phyloP scores from a whole-genome alignment of 2,329 filamentous ascomycete species.

The Hymenoscyphus repandus region DNA sequence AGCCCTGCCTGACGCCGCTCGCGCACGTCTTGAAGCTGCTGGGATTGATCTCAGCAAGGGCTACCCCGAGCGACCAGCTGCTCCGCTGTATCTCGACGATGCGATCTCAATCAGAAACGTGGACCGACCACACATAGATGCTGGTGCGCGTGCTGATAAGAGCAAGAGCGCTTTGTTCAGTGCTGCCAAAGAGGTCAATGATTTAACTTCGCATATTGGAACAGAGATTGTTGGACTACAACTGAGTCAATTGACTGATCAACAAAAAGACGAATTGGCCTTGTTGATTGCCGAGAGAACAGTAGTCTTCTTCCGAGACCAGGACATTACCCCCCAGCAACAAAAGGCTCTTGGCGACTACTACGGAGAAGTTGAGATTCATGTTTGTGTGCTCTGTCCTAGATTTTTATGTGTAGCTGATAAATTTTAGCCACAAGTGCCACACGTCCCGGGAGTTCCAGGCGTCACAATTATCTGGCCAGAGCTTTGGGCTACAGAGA shows the following conservation, averaged over 20 bases:
- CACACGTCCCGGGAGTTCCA: slow-evolving; percentile 61
- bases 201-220: slow-evolving; percentile 38
- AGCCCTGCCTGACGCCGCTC: slow-evolving; percentile 51
- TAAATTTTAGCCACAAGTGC: slow-evolving; percentile 56
- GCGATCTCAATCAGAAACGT: slow-evolving; percentile 59
- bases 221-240: slow-evolving; percentile 39
- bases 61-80: slow-evolving; percentile 65
- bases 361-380: slow-evolving; percentile 62
- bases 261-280: slow-evolving; percentile 39
- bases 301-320: slow-evolving; percentile 42
- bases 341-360: slow-evolving; percentile 58
- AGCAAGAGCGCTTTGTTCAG: slow-evolving; percentile 55
- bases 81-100: slow-evolving; percentile 65
- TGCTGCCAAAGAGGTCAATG: slow-evolving; percentile 52
- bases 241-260: slow-evolving; percentile 34
- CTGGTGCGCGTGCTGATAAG: slow-evolving; percentile 59
- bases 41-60: slow-evolving; percentile 65
- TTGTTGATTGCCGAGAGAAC: slow-evolving; percentile 38
- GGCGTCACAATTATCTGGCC: slow-evolving; percentile 69
- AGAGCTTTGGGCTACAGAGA: slow-evolving; percentile 58
- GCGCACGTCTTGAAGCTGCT: slow-evolving; percentile 58
- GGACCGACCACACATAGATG: slow-evolving; percentile 51
- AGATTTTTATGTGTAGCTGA: too few species aligned
- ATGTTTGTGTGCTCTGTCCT: slow-evolving; percentile 52
- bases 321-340: slow-evolving; percentile 52